Percentiles rank a stretch among this genome's conserved stretches.
Conservation (phyloP, 768 basidiomycete genomes). For the Harrya chromipes region DNA sequence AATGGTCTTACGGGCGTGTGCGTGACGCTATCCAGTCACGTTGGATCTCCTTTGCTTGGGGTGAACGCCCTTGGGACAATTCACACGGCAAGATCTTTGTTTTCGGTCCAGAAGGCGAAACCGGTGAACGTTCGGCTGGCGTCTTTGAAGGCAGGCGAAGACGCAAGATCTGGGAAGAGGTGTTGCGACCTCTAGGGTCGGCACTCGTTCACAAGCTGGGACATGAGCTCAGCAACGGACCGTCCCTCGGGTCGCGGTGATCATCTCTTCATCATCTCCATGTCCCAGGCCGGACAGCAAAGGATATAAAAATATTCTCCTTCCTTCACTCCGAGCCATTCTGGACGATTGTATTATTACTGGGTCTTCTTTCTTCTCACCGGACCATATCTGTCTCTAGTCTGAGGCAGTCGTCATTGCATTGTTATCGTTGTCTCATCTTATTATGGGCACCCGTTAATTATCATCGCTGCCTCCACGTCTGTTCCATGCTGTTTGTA, state of each 20-base stretch:
- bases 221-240: constrained; percentile 69
- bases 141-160: constrained; percentile 69
- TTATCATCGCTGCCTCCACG: neutral
- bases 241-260: constrained; percentile 32
- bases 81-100: constrained; percentile 61
- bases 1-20: constrained; percentile 63
- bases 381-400: neutral
- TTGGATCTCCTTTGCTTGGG: constrained; percentile 75
- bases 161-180: constrained; percentile 57
- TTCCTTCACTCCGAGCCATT: neutral
- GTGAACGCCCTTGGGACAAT: constrained; percentile 67
- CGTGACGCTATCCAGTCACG: constrained; percentile 68
- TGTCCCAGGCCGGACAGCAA: neutral
- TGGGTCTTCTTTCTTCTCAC: neutral
- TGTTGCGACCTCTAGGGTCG: constrained; percentile 65
- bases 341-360: constrained; percentile 4
- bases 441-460: neutral
- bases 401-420: neutral
- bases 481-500: neutral
- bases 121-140: constrained; percentile 60
- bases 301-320: constrained; percentile 8
- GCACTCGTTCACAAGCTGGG: constrained; percentile 70
- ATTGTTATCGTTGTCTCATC: neutral
- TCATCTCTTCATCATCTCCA: neutral
- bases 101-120: constrained; percentile 81